Conservation (phyloP, 148 eudicot genomes). For the Camellia japonica region DNA sequence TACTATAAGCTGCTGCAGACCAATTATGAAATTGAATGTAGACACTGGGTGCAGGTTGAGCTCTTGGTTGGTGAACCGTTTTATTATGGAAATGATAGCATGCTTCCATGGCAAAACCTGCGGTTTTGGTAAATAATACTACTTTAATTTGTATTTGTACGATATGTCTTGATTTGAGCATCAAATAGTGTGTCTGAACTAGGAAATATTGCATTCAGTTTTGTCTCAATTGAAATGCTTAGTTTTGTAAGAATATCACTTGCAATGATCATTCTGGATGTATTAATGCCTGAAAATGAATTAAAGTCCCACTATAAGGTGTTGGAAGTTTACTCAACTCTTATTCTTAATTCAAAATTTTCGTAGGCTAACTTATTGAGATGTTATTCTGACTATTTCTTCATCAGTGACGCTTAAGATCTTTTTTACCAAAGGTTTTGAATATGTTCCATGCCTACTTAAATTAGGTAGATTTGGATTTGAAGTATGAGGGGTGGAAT, state of each 20-base stretch:
- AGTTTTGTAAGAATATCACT: neutral
- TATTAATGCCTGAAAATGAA: neutral
- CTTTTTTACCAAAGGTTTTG: neutral
- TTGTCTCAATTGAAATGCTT: neutral
- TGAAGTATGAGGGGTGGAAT: neutral
- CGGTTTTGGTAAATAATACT: constrained; percentile 67
- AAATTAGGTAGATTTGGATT: neutral
- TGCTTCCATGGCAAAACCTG: constrained; percentile 88
- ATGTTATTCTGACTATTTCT: neutral
- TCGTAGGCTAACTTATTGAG: neutral
- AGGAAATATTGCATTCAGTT: neutral
- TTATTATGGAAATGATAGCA: constrained; percentile 65
- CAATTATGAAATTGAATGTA: neutral
- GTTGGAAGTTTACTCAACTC: neutral
- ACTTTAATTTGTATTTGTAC: neutral
- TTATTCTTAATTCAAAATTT: neutral
- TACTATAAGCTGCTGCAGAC: neutral
- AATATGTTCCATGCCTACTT: constrained; percentile 3
- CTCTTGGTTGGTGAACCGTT: constrained; percentile 82
- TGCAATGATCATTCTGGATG: constrained; percentile 7
- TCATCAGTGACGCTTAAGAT: neutral
- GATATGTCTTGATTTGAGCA: neutral
- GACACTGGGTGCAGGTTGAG: constrained; percentile 52
- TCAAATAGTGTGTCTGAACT: neutral
- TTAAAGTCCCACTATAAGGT: neutral